These are phyloP conservation scores for Sindora glabra DNA, from an alignment of 306 rosid species.

Conservation along the genomic window DNA sequence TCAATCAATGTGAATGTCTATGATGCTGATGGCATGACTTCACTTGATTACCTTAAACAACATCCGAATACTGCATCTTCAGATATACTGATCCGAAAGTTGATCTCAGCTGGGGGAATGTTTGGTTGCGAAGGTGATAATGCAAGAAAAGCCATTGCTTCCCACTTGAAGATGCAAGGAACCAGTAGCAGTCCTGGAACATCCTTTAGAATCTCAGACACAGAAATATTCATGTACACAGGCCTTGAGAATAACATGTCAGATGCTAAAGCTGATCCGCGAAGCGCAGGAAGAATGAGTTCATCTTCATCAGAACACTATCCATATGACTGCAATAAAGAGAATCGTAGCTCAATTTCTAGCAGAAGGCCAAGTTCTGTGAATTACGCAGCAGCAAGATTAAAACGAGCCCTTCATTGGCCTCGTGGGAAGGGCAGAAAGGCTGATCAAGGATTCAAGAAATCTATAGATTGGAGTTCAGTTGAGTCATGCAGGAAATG, in stretches of 20 bases:
- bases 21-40: constrained; percentile 68
- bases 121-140: constrained; percentile 58
- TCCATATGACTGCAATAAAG: constrained; percentile 24
- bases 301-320: constrained; percentile 47
- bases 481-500: constrained; percentile 42
- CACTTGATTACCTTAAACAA: constrained; percentile 81
- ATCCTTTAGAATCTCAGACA: constrained; percentile 67
- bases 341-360: constrained; percentile 23
- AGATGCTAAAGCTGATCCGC: constrained; percentile 38
- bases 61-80: constrained; percentile 61
- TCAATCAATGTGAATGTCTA: constrained; percentile 57
- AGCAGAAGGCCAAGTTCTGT: constrained; percentile 59
- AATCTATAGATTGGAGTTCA: constrained; percentile 33
- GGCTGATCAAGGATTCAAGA: constrained; percentile 27
- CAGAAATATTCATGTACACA: constrained; percentile 67
- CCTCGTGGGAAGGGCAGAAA: constrained; percentile 48
- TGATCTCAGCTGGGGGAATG: constrained; percentile 88
- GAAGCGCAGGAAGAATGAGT: constrained; percentile 33
- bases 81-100: constrained; percentile 62
- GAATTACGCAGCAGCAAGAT: constrained; percentile 49
- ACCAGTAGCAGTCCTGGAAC: constrained; percentile 81
- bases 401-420: constrained; percentile 72
- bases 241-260: constrained; percentile 65
- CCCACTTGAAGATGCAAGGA: constrained; percentile 71
- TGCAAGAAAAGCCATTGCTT: constrained; percentile 82